Evolutionary conservation across 306 rosid species (phyloP), one percentile per base, ranked within the genome.

Genomic region (Abrus precatorius): DNA sequence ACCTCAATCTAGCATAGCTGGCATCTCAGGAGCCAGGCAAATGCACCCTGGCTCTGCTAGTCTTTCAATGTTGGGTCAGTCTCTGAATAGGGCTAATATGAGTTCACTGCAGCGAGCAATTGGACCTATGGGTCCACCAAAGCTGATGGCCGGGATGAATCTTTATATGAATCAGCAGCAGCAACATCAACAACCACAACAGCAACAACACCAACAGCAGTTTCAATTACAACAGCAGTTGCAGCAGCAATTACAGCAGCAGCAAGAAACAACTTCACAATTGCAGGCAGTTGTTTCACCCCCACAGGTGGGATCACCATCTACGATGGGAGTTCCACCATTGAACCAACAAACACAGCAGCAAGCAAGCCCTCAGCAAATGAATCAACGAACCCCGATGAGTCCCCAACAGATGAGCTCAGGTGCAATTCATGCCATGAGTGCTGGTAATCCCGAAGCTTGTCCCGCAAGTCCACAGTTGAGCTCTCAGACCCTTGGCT

Each of bases 381-480:
- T 91, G 93, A 90, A 81, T 85, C 99, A 95, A 80, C 83, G 98
- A 82, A 95, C 98, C 85, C 98, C 98, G 0, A 90, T 95, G 99
- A 95, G 99, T 79, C 99, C 98, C 0, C 97, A 90, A 65, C 90
- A 91, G 62, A 74, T 95, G 85, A 95, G 96, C 85, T 88, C 99
- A 6, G 97, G 99, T 66, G 92, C 97, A 54, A 82, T 95, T 59
- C 99, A 90, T 82, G 94, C 88, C 43, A 83, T 90, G 80, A 90
- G 93, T 84, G 86, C 99, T 12, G 97, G 98, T 53, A 95, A 93
- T 84, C 94, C 92, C 9, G 99, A 91, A 79, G 91, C 87, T 72
- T 95, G 98, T 88, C 99, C 98, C 0, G 92, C 97, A 2, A 95
- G 99, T 84, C 97, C 99, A 66, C 98, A 91, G 89, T 86, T 92